Conservation (phyloP, 345 rosid species). For the Salix caprea region DNA sequence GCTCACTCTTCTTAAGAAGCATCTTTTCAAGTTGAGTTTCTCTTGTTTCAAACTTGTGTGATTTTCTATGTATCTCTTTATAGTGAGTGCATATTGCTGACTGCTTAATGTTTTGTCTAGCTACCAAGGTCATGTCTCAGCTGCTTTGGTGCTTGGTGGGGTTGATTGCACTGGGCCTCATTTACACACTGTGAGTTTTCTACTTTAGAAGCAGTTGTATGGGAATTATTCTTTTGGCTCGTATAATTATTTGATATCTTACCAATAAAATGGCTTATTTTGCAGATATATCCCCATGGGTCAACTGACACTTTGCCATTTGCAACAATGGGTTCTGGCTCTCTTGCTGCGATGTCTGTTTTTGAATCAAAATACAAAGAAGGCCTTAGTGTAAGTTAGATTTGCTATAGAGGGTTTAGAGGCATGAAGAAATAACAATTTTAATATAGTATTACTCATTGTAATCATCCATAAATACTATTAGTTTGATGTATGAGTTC, state of each 20-base stretch:
- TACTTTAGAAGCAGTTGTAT: neutral
- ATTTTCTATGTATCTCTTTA: neutral
- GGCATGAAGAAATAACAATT: slow-evolving; percentile 2
- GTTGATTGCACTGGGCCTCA: slow-evolving; percentile 84
- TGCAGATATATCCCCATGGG: slow-evolving; percentile 82
- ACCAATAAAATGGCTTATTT: slow-evolving; percentile 9
- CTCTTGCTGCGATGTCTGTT: slow-evolving; percentile 81
- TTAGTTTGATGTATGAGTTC: neutral
- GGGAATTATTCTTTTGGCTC: neutral
- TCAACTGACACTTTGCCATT: slow-evolving; percentile 82
- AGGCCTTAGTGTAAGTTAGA: slow-evolving; percentile 63
- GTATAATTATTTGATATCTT: slow-evolving; percentile 3
- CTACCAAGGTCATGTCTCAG: slow-evolving; percentile 71
- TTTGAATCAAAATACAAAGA: slow-evolving; percentile 80
- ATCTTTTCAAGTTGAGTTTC: slow-evolving; percentile 59
- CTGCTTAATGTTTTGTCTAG: slow-evolving; percentile 30
- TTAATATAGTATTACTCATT: neutral
- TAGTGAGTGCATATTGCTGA: slow-evolving; percentile 16
- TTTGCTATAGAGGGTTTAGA: neutral
- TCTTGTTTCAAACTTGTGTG: neutral
- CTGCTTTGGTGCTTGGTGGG: slow-evolving; percentile 89
- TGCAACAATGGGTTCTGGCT: slow-evolving; percentile 92
- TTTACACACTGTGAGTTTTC: slow-evolving; percentile 63
- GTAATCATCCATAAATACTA: neutral
- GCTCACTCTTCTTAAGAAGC: slow-evolving; percentile 71